Conservation (phyloP, 441 rosid species). For the Erodium moschatum region DNA sequence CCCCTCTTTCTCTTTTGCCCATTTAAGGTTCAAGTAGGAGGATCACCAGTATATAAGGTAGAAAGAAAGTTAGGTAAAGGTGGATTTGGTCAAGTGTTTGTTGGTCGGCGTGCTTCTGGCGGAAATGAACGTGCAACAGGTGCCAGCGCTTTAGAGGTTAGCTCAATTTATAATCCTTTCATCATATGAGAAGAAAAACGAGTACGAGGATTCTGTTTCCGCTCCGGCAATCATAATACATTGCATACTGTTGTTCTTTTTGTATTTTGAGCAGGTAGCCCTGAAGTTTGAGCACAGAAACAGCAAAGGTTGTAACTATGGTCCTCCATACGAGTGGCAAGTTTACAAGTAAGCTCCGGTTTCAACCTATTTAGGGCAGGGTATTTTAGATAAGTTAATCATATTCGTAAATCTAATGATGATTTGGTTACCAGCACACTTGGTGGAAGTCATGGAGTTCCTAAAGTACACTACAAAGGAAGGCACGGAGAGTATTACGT, state of each 20-base stretch:
- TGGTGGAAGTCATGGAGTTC: conserved; percentile 98
- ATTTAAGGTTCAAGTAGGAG: conserved; percentile 88
- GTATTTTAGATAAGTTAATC: not conserved
- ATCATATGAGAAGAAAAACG: not conserved
- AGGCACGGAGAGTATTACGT: conserved; percentile 92
- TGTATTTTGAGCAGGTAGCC: conserved; percentile 52
- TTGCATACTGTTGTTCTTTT: conserved; percentile 13
- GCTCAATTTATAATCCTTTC: conserved; percentile 12
- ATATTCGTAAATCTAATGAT: conserved; percentile 11
- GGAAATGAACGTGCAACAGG: conserved; percentile 68
- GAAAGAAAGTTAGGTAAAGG: conserved; percentile 94
- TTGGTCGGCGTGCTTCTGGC: conserved; percentile 78
- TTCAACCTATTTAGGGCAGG: conserved; percentile 8
- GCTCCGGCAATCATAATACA: not conserved
- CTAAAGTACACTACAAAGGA: conserved; percentile 90
- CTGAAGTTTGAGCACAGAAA: conserved; percentile 90
- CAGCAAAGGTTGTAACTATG: conserved; percentile 96
- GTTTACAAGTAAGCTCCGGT: conserved; percentile 68
- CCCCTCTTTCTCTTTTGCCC: not conserved
- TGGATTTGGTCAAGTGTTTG: conserved; percentile 97
- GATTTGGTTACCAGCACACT: conserved; percentile 50
- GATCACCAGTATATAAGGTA: conserved; percentile 41
- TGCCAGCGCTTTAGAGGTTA: conserved; percentile 71
- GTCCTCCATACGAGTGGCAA: conserved; percentile 99
- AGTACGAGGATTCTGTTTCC: not conserved